A percentile compares a stretch with the other conserved stretches of the same genome.
Evolutionary conservation across 2,329 filamentous ascomycete species (phyloP).

Genomic region (Zelopaecilomyces penicillatus): DNA sequence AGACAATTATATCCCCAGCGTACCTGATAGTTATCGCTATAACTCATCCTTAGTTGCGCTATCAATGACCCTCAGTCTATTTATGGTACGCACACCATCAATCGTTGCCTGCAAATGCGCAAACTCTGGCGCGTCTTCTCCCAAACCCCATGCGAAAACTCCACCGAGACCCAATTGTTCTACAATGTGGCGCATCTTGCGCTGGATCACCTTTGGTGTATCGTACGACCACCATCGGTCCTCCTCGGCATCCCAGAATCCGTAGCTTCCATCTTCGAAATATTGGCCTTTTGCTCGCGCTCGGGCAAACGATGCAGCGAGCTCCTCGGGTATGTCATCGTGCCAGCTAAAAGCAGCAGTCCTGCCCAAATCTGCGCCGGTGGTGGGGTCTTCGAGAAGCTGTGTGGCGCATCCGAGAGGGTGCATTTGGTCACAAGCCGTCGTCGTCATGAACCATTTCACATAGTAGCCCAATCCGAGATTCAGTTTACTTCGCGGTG

Average conservation of each 20-base stretch:
- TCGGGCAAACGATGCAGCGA: conserved; percentile 47
- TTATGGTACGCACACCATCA: conserved; percentile 13
- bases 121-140: conserved; percentile 51
- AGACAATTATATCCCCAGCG: too few relatives aligned
- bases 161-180: conserved; percentile 51
- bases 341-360: conserved; percentile 54
- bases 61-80: neutral
- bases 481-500: conserved; percentile 45
- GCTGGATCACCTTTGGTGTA: conserved; percentile 47
- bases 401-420: conserved; percentile 48
- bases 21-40: conserved; percentile 9
- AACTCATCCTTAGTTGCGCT: conserved; percentile 18
- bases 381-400: conserved; percentile 48
- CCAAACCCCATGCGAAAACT: conserved; percentile 68
- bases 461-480: conserved; percentile 60
- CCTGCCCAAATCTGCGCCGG: conserved; percentile 48
- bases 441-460: conserved; percentile 51
- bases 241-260: conserved; percentile 54
- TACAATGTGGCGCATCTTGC: conserved; percentile 56
- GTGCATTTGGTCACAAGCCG: conserved; percentile 28
- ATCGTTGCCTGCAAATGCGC: conserved; percentile 29
- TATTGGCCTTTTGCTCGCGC: conserved; percentile 45
- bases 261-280: conserved; percentile 55
- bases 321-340: conserved; percentile 42
- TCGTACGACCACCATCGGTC: conserved; percentile 70